phyloP scores from a whole-genome alignment of 1,139 yeast genomes.

The Arxiozyma slooffiae region DNA sequence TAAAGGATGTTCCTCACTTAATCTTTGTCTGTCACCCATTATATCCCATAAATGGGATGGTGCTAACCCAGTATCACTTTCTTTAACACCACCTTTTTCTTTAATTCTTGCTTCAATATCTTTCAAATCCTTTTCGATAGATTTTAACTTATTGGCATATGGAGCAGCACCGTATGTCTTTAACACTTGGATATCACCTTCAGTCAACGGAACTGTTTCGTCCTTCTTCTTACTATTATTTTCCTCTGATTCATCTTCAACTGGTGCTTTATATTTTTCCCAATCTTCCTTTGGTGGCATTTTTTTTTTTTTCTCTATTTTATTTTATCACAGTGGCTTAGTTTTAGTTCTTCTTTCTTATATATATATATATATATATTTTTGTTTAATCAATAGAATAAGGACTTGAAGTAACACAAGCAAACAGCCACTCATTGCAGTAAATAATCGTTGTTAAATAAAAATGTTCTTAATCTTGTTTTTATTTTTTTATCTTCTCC shows the following conservation, averaged over 20 bases:
- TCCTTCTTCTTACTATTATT: conserved; percentile 47
- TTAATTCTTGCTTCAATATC: conserved; percentile 76
- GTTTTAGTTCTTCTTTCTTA: no score
- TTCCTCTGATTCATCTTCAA: conserved; percentile 58
- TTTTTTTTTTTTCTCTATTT: not conserved
- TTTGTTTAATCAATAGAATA: no score
- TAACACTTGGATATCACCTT: conserved; percentile 92
- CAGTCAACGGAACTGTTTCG: conserved; percentile 78
- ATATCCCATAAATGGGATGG: conserved; percentile 97
- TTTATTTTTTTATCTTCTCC: no score
- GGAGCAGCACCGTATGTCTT: conserved; percentile 98
- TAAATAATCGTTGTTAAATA: no score
- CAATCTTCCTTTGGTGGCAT: conserved; percentile 59
- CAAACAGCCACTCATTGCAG: no score
- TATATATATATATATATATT: no score
- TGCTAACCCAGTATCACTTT: conserved; percentile 90
- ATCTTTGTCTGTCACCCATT: conserved; percentile 87
- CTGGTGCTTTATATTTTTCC: conserved; percentile 91
- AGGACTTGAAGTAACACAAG: no score
- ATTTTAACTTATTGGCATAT: conserved; percentile 70
- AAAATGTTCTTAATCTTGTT: no score
- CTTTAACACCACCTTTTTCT: conserved; percentile 88
- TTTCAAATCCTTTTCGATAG: conserved; percentile 75
- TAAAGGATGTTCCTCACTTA: conserved; percentile 87
- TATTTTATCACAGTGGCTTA: not conserved